Evolutionary conservation across 116 monocot genomes (phyloP).

Genomic region (Cymodocea nodosa): DNA sequence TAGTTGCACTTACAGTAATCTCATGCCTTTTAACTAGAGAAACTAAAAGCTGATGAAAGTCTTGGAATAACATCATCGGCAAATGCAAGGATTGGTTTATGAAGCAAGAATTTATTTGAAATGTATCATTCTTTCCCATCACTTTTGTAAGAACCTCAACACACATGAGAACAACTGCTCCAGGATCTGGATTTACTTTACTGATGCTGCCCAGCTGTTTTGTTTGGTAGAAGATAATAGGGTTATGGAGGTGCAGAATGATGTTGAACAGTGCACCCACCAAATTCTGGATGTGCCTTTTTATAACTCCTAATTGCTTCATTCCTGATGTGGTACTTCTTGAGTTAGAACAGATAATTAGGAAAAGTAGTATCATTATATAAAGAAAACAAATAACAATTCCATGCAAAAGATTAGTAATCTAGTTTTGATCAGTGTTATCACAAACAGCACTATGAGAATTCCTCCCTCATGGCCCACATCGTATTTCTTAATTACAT

Average conservation of each 20-base stretch:
- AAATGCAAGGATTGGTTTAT: constrained; percentile 59
- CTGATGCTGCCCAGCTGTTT: constrained; percentile 9
- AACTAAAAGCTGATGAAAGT: constrained; percentile 31
- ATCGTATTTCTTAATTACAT: too few relatives aligned
- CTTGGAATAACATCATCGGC: constrained; percentile 46
- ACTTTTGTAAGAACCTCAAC: constrained; percentile 67
- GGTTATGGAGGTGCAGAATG: constrained; percentile 49
- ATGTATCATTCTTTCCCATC: constrained; percentile 30
- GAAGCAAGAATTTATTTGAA: constrained; percentile 39
- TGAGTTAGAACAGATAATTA: neutral
- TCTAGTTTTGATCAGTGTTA: too few relatives aligned
- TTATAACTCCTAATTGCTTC: constrained; percentile 24
- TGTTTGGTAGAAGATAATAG: constrained; percentile 42
- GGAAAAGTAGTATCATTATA: too few relatives aligned
- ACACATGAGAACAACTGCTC: constrained; percentile 79
- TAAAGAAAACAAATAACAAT: too few relatives aligned
- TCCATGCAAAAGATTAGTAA: too few relatives aligned
- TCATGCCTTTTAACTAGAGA: constrained; percentile 1
- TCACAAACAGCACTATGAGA: too few relatives aligned
- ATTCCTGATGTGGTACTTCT: constrained; percentile 37
- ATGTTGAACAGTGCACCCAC: constrained; percentile 60
- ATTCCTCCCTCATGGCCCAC: too few relatives aligned
- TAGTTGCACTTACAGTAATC: constrained; percentile 5
- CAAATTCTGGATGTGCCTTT: constrained; percentile 36
- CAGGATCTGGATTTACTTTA: constrained; percentile 47